A percentile compares a stretch with the other conserved stretches of the same genome.
Evolutionary conservation across 768 basidiomycete genomes (phyloP).

Genomic region (Rhodosporidiobolus odoratus): DNA sequence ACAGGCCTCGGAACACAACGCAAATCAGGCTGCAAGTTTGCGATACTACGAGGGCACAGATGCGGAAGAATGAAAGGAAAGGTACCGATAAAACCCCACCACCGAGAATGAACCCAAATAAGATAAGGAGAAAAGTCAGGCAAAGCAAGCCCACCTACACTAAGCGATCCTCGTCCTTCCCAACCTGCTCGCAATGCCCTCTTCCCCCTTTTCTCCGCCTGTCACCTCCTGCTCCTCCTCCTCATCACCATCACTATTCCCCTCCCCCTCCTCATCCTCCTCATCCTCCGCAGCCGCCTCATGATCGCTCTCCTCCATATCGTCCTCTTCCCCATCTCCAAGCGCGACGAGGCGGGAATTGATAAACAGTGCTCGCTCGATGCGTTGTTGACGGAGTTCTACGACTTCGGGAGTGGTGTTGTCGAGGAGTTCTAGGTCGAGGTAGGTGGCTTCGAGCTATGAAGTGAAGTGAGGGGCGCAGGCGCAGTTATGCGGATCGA

Average conservation of each 20-base stretch:
- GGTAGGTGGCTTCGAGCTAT: constrained; percentile 37
- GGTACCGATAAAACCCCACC: too few relatives aligned
- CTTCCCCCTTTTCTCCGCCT: constrained; percentile 12
- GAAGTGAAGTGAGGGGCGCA: too few relatives aligned
- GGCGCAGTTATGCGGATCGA: constrained; percentile 1
- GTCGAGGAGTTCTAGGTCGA: constrained; percentile 36
- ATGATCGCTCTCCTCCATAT: not conserved
- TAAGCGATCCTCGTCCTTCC: not conserved
- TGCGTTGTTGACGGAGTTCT: constrained; percentile 27
- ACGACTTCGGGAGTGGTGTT: constrained; percentile 33
- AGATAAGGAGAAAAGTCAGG: too few relatives aligned
- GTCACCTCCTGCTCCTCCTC: constrained; percentile 11
- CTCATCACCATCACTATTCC: constrained; percentile 8
- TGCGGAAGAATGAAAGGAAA: too few relatives aligned
- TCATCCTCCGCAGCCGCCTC: constrained; percentile 16
- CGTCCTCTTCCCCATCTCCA: constrained; percentile 13
- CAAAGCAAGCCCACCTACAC: too few relatives aligned
- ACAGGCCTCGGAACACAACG: too few relatives aligned
- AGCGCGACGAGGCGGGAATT: constrained; percentile 47
- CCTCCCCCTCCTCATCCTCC: constrained; percentile 12
- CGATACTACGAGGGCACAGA: too few relatives aligned
- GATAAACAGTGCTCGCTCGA: constrained; percentile 38
- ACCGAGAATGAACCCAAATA: too few relatives aligned
- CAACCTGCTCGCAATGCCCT: constrained; percentile 8
- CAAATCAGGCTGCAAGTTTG: too few relatives aligned